phyloP scores from a whole-genome alignment of 495 filamentous ascomycete genomes.

The Chaetomium fimeti region DNA sequence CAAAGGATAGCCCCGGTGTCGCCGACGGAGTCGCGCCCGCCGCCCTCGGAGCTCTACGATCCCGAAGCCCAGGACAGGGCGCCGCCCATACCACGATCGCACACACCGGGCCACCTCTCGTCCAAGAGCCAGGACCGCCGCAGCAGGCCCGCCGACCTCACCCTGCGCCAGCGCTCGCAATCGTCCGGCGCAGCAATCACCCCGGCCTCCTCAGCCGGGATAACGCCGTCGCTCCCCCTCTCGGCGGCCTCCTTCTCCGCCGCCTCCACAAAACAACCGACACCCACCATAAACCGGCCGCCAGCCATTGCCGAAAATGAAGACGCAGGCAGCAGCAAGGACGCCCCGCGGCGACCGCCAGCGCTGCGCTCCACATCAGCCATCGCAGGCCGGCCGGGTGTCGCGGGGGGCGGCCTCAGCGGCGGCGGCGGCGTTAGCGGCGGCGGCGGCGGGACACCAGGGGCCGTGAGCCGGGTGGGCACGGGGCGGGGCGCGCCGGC shows the following conservation, averaged over 20 bases:
- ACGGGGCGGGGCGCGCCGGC: slow-evolving; percentile 33
- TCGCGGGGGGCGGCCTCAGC: slow-evolving; percentile 17
- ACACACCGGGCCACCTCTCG: slow-evolving; percentile 55
- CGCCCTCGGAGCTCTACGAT: slow-evolving; percentile 30
- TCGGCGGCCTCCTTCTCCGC: slow-evolving; percentile 31
- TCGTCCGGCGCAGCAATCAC: slow-evolving; percentile 39
- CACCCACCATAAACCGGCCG: slow-evolving; percentile 33
- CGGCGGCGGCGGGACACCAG: slow-evolving; percentile 11
- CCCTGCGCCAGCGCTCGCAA: slow-evolving; percentile 52
- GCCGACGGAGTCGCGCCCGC: slow-evolving; percentile 31
- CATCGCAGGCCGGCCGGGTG: slow-evolving; percentile 44
- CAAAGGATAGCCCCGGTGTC: slow-evolving; percentile 42
- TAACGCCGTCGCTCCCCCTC: slow-evolving; percentile 18
- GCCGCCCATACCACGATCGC: slow-evolving; percentile 45
- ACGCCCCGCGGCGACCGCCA: slow-evolving; percentile 37
- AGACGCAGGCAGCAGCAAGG: slow-evolving; percentile 37
- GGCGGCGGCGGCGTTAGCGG: slow-evolving; percentile 14
- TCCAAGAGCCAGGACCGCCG: slow-evolving; percentile 49
- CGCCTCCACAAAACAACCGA: slow-evolving; percentile 35
- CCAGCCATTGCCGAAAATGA: slow-evolving; percentile 27
- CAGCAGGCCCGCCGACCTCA: slow-evolving; percentile 46
- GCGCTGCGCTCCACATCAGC: slow-evolving; percentile 53
- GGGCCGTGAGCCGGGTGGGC: slow-evolving; percentile 25
- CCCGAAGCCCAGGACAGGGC: slow-evolving; percentile 32
- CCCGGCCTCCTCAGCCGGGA: slow-evolving; percentile 29